These are phyloP conservation scores for Leccinum colubrinum DNA, from an alignment of 1,284 basidiomycete genomes.

Conservation along the genomic window DNA sequence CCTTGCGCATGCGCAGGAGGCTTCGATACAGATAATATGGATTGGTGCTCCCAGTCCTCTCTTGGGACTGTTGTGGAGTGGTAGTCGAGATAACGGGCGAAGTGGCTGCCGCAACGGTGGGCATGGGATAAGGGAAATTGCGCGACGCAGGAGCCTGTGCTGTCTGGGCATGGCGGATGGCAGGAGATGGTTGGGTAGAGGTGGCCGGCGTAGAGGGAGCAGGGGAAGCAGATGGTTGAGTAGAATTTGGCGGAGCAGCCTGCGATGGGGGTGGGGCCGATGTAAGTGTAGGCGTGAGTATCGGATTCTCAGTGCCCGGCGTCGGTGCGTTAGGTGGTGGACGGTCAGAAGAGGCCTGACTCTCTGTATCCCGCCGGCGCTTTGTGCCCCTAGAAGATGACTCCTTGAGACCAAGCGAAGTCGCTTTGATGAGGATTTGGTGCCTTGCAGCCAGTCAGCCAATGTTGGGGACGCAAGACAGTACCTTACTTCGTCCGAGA, in stretches of 20 bases:
- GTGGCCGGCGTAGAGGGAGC: conserved; percentile 32
- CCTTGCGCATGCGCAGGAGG: conserved; percentile 33
- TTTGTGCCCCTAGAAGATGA: conserved; percentile 65
- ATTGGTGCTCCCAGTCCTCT: conserved; percentile 28
- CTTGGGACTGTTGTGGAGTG: conserved; percentile 27
- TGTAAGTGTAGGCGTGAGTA: conserved; percentile 18
- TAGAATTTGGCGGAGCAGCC: conserved; percentile 17
- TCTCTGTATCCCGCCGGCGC: conserved; percentile 52
- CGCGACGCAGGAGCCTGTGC: conserved; percentile 26
- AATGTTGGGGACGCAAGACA: conserved; percentile 1
- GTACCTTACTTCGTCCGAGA: conserved; percentile 58
- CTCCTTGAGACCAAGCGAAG: conserved; percentile 69
- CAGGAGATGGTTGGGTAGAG: conserved; percentile 29
- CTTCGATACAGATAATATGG: conserved; percentile 36
- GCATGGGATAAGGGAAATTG: conserved; percentile 46
- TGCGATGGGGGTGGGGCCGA: conserved; percentile 22
- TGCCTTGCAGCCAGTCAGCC: conserved; percentile 44
- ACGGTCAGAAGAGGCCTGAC: conserved; percentile 31
- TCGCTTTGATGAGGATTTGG: conserved; percentile 77
- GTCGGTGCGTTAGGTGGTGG: conserved; percentile 27
- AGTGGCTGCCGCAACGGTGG: conserved; percentile 40
- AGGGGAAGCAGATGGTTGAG: conserved; percentile 30
- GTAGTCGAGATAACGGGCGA: conserved; percentile 37
- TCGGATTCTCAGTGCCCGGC: conserved; percentile 23
- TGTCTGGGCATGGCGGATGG: conserved; percentile 34